Evolutionary conservation across 2,329 filamentous ascomycete species (phyloP), one percentile per base, ranked within the genome.

Genomic region (Diaporthe sp.): DNA sequence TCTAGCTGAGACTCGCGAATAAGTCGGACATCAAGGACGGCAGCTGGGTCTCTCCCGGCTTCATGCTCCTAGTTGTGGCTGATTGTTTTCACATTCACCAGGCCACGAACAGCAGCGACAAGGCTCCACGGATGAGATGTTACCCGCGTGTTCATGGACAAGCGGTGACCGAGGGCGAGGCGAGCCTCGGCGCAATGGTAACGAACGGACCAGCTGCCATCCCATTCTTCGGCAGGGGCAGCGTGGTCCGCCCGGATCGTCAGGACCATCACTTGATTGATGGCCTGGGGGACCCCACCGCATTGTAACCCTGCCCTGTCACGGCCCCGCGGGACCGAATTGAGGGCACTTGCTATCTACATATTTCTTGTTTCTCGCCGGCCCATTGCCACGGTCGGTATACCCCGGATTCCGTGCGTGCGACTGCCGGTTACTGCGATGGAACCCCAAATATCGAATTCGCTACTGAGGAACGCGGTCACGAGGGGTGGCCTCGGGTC

Each of bases 251-350:
- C 15, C 44, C 47, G 58, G 67, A 53, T 71, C 55, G 55, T 75
- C 73, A 75, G 55, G 55, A 47, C 28, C 49, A 55, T 72, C 68
- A 71, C 44, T 75, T 75, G 73, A 63, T 42, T 65, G 44, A 75
- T 51, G 49, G 34, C 25, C 51, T 70, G 58, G 58, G 42, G 58
- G 58, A 42, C 71, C 57, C 68, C 61, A 67, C 73, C 10, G 44
- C 49, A 37, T 34, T 71, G 57, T 31, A 61, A 49, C 57, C 39
- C 58, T 55, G 57, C n/a, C 15, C 15, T 49, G 28, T 34, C 22
- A 34, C 67, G 28, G 67, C 5, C 55, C 55, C 37, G 73, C 67
- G 73, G 65, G 73, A 58, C 61, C 57, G 37, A 67, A 51, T 51
- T 71, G 34, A 58, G 42, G 28, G 65, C 68, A 72, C 57, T 49